Base-by-base conservation (phyloP, 495 filamentous ascomycete genomes). In the Penicillium canescens region DNA sequence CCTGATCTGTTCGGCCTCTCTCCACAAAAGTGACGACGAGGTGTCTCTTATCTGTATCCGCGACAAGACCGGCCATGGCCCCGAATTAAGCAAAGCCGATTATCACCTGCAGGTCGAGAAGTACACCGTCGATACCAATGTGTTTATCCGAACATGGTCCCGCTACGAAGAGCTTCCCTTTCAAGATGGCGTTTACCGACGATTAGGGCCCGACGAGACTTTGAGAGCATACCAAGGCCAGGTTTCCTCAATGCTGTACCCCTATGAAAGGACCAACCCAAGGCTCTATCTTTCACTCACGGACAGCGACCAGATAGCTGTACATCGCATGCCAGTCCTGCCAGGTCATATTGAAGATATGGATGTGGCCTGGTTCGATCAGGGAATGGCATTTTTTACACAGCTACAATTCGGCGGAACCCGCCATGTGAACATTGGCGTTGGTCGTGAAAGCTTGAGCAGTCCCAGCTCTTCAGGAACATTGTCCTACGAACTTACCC, bases 11-110 rank as follows among this genome's bases (percentile, higher is more conserved):
- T 34, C 38, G 1, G 6, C 56, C 11, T 50, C 53, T 16, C 14
- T 42, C 26, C 46, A 57, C 18, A 37, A 50, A 7, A n/a, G 14
- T 4, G 37, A 57, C 41, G 50, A 63, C 16, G 37, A 45, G 35
- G 35, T 63, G 5, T 48, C 53, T 1, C 14, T 57, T 4, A 18
- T 50, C 28, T 46, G 40, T 20, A 4, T 35, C 21, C 16, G 40
- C 14, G 39, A 37, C 13, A 28, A 39, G 42, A 18, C 35, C 12
- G 12, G 33, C 13, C 6, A 16, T 33, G 14, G 24, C 0, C 2
- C 13, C 13, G 8, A 7, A 1, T 9, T 44, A 2, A 31, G 9
- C 28, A 0, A 7, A 34, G 11, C 34, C 2, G 20, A 24, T 13
- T 23, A 48, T 26, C 7, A 38, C 3, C 14, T 59, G 20, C 39